Base-by-base conservation (phyloP, 164 flowering plant genomes). In the Dillenia suffruticosa region DNA sequence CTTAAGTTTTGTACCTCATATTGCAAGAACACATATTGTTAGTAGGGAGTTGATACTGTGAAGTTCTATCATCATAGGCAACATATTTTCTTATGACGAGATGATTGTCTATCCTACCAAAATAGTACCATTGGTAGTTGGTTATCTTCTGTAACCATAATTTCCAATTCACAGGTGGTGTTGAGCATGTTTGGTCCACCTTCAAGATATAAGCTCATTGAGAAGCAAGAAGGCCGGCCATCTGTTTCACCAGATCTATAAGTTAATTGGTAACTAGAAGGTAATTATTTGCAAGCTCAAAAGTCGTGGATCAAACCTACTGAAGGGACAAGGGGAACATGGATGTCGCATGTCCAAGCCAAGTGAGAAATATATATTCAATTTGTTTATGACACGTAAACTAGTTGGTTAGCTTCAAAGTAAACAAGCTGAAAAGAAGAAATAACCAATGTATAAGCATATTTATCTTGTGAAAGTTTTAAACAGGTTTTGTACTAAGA, bases 141-240 rank as follows among this genome's bases (percentile, higher is more conserved):
- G 40, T 32, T 32, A 32, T 32, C 40, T 32, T 32, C 7, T 32
- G 40, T 32, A 32, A 32, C 40, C 40, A 32, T 32, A 32, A 32
- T 49, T 66, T 49, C 16, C 5, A 11, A 43, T 40, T 57, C 62
- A 56, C 76, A 83, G 88, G 88, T 79, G 5, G 67, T 81, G 12
- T 68, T 83, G 68, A 81, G 85, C 77, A 62, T 83, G 68, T 73
- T 81, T 54, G 88, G 88, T 49, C 88, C 85, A 2, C 85, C 88
- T 59, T 77, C 88, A 44, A 74, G 83, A 58, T 64, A 67, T 54
- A 70, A 66, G n/a, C 56, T 61, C 15, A 65, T 61, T 0, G 79
- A 79, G 59, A 72, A 49, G 60, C 74, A 32, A 67, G 76, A 76
- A 55, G 68, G 68, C 32, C 69, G 72, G 24, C 69, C 73, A 12